Percentiles rank a stretch among this genome's conserved stretches.
Evolutionary conservation across 2,329 filamentous ascomycete species (phyloP).

Genomic region (Colletotrichum filicis): DNA sequence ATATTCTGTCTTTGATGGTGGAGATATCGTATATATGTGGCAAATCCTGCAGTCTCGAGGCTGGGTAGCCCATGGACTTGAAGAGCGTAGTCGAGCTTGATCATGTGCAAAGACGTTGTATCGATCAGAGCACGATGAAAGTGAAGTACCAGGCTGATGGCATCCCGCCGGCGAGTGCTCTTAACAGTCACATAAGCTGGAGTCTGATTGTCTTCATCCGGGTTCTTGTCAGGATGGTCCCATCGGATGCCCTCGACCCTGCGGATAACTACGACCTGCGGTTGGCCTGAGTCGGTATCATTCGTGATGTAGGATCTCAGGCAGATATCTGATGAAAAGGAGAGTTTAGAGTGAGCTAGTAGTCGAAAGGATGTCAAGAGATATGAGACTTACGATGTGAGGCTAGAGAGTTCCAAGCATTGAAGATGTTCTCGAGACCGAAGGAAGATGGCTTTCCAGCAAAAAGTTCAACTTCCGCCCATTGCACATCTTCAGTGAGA

Average conservation of each 20-base stretch:
- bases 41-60: neutral
- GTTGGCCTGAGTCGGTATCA: neutral
- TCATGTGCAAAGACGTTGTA: constrained; percentile 4
- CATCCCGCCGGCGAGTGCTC: neutral
- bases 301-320: neutral
- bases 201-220: neutral
- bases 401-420: neutral
- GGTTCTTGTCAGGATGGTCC: neutral
- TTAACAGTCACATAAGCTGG: neutral
- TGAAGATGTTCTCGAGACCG: neutral
- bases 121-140: constrained; percentile 11
- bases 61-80: neutral
- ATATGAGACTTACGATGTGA: neutral
- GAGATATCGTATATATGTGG: neutral
- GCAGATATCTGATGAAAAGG: neutral
- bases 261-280: neutral
- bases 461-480: neutral
- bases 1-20: neutral
- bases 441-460: neutral
- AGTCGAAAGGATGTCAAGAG: neutral
- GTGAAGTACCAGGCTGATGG: neutral
- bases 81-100: constrained; percentile 2
- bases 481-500: neutral
- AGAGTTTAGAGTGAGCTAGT: neutral
- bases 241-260: neutral